Percentiles rank a stretch among this genome's conserved stretches.
Conservation (phyloP, 2,329 filamentous ascomycete genomes). For the Ceratocystiopsis minuta region DNA sequence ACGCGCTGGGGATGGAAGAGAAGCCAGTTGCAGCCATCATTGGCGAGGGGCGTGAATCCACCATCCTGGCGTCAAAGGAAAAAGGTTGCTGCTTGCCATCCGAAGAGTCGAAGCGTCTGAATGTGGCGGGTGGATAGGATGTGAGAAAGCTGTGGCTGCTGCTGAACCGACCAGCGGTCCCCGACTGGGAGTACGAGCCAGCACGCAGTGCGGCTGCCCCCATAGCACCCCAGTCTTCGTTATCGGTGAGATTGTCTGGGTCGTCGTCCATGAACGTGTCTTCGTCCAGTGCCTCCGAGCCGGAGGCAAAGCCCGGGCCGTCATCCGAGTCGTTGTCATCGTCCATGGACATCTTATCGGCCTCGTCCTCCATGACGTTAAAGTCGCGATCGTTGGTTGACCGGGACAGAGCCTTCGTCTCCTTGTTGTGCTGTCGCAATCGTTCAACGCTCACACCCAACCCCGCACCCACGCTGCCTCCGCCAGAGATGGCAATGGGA, state of each 20-base stretch:
- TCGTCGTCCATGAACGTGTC: slow-evolving; percentile 47
- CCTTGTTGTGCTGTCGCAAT: slow-evolving; percentile 31
- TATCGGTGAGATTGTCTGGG: slow-evolving; percentile 74
- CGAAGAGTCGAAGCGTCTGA: slow-evolving; percentile 10
- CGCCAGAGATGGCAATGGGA: slow-evolving; percentile 29
- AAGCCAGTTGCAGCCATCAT: slow-evolving; percentile 17
- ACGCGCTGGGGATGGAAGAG: slow-evolving; percentile 34
- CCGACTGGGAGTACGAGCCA: slow-evolving; percentile 40
- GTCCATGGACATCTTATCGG: slow-evolving; percentile 85
- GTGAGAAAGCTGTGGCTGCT: slow-evolving; percentile 24
- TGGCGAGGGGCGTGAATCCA: slow-evolving; percentile 24
- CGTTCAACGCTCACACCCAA: slow-evolving; percentile 23
- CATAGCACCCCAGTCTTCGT: slow-evolving; percentile 88
- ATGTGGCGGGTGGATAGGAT: slow-evolving; percentile 30
- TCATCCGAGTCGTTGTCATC: slow-evolving; percentile 59
- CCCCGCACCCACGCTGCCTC: slow-evolving; percentile 15
- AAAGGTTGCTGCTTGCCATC: slow-evolving; percentile 23
- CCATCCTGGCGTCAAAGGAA: slow-evolving; percentile 29
- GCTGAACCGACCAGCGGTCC: slow-evolving; percentile 30
- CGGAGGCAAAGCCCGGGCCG: slow-evolving; percentile 51
- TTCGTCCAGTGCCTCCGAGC: slow-evolving; percentile 55
- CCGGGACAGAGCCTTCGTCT: slow-evolving; percentile 53
- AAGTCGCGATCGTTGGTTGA: slow-evolving; percentile 44
- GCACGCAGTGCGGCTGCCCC: slow-evolving; percentile 69
- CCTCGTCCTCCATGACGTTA: slow-evolving; percentile 64